A percentile compares a stretch with the other conserved stretches of the same genome.
Evolutionary conservation across 2,329 filamentous ascomycete genomes (phyloP).

Genomic region (Colletotrichum sojae): DNA sequence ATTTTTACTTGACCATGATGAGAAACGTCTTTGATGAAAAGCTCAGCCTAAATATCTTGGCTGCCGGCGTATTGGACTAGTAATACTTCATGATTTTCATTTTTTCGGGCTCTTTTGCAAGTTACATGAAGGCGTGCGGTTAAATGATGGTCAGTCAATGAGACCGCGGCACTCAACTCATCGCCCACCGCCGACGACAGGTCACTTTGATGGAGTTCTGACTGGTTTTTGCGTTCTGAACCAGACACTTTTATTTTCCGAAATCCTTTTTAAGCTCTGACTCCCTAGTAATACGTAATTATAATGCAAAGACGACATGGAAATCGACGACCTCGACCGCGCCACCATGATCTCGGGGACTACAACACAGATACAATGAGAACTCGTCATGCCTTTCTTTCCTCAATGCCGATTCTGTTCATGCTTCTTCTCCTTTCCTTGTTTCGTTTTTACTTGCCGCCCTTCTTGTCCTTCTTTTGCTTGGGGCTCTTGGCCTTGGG

Average conservation of each 20-base stretch:
- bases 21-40: conserved; percentile 29
- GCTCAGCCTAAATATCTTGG: conserved; percentile 29
- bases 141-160: not conserved
- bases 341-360: conserved; percentile 25
- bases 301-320: conserved; percentile 32
- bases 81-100: conserved; percentile 30
- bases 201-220: not conserved
- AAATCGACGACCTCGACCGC: conserved; percentile 16
- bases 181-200: no score
- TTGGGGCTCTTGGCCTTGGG: conserved; percentile 39
- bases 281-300: conserved; percentile 40
- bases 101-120: not conserved
- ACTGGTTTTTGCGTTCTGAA: not conserved
- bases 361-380: conserved; percentile 27
- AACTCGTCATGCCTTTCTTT: not conserved
- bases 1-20: conserved; percentile 14
- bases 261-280: conserved; percentile 32
- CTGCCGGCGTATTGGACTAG: conserved; percentile 33
- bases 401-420: not conserved
- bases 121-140: conserved; percentile 4
- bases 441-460: conserved; percentile 25
- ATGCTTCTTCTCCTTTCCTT: not conserved
- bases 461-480: conserved; percentile 41
- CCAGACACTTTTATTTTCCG: conserved; percentile 11
- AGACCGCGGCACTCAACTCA: not conserved